Conservation (phyloP, 805 yeast genomes). For the Ogataea pilisensis region DNA sequence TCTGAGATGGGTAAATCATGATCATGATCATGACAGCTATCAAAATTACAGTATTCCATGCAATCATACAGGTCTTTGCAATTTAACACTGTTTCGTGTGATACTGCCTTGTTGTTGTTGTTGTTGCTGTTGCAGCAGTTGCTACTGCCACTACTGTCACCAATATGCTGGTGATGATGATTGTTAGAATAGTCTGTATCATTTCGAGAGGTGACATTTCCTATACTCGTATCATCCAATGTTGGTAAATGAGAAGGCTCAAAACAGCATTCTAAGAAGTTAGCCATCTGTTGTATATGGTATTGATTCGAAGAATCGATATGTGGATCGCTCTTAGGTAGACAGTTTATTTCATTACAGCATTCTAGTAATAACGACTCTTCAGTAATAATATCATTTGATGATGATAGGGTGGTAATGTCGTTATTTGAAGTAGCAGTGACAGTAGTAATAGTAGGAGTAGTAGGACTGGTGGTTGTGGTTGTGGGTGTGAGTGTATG, state of each 20-base stretch:
- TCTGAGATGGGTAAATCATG: background rate
- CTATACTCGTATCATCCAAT: too few relatives aligned
- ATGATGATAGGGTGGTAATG: too few relatives aligned
- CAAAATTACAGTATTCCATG: slow-evolving; percentile 25
- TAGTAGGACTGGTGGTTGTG: too few relatives aligned
- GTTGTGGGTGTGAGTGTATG: too few relatives aligned
- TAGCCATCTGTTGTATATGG: slow-evolving; percentile 16
- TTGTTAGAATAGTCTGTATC: too few relatives aligned
- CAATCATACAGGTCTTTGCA: slow-evolving; percentile 15
- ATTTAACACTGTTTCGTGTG: background rate
- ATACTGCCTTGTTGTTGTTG: background rate
- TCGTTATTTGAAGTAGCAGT: background rate
- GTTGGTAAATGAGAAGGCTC: slow-evolving; percentile 20
- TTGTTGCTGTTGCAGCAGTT: background rate
- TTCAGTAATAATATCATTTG: too few relatives aligned
- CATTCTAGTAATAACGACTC: slow-evolving; percentile 4
- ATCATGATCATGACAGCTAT: slow-evolving; percentile 9
- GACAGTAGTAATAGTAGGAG: too few relatives aligned
- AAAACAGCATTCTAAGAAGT: slow-evolving; percentile 21
- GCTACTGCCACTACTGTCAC: background rate
- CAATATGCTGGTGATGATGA: slow-evolving; percentile 2
- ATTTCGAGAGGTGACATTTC: too few relatives aligned
- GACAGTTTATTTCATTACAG: slow-evolving; percentile 7
- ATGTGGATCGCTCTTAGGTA: slow-evolving; percentile 5
- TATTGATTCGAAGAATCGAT: too few relatives aligned